Evolutionary conservation across 2,329 filamentous ascomycete genomes (phyloP).

Genomic region (Monilinia aucupariae): DNA sequence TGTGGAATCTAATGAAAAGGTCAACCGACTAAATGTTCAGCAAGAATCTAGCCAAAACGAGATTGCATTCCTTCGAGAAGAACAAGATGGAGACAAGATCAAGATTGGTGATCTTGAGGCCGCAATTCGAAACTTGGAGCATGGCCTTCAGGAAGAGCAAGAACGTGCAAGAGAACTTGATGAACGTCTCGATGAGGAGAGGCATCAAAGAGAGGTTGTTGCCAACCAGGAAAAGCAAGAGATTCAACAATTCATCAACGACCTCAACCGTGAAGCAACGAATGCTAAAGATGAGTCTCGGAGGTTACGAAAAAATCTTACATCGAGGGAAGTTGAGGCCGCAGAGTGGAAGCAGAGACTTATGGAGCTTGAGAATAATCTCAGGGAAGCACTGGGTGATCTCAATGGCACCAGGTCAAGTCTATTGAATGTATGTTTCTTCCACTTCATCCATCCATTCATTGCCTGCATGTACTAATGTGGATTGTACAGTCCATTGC

Average conservation of each 20-base stretch:
- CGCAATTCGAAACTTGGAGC: slow-evolving; percentile 70
- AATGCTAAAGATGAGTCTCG: slow-evolving; percentile 80
- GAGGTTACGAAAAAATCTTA: slow-evolving; percentile 74
- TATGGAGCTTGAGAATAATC: slow-evolving; percentile 81
- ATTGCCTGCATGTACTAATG: slow-evolving; percentile 20
- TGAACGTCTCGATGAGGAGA: slow-evolving; percentile 69
- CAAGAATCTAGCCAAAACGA: slow-evolving; percentile 89
- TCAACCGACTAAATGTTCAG: slow-evolving; percentile 80
- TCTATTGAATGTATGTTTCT: slow-evolving; percentile 62
- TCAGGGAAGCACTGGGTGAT: slow-evolving; percentile 83
- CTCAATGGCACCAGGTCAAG: slow-evolving; percentile 79
- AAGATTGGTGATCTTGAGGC: slow-evolving; percentile 92
- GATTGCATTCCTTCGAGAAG: slow-evolving; percentile 90
- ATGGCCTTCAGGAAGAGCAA: slow-evolving; percentile 75
- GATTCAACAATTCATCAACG: slow-evolving; percentile 86
- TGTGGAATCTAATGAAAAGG: slow-evolving; percentile 79
- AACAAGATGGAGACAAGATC: slow-evolving; percentile 97
- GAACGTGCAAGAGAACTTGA: slow-evolving; percentile 69
- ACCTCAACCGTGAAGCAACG: slow-evolving; percentile 80
- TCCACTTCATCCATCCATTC: not conserved
- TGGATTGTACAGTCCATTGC: slow-evolving; percentile 60
- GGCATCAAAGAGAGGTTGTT: slow-evolving; percentile 79
- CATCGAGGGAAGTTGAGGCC: slow-evolving; percentile 79
- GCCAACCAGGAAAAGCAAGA: slow-evolving; percentile 90
- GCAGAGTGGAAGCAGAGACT: slow-evolving; percentile 87